Conservation (phyloP, 1,139 yeast genomes). For the Debaryomycetaceae sp. region DNA sequence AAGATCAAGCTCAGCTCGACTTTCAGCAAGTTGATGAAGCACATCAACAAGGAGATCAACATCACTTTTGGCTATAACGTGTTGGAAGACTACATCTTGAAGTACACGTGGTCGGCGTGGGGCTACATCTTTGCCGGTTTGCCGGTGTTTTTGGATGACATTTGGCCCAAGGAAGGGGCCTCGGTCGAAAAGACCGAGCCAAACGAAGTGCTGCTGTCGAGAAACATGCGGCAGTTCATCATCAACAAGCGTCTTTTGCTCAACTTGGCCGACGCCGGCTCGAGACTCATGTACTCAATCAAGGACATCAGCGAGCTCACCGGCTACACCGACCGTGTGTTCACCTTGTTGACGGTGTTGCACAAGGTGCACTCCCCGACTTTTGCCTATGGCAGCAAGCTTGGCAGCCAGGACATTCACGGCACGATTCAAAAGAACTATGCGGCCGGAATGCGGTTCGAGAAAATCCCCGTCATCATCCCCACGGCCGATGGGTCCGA, state of each 20-base stretch:
- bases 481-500: constrained; percentile 62
- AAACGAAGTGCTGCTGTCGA: neutral
- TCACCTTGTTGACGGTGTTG: constrained; percentile 65
- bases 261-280: constrained; percentile 92
- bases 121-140: constrained; percentile 88
- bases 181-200: constrained; percentile 8
- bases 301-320: constrained; percentile 90
- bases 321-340: constrained; percentile 86
- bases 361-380: constrained; percentile 78
- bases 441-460: constrained; percentile 70
- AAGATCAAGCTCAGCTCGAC: constrained; percentile 59
- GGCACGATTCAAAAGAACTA: constrained; percentile 83
- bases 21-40: constrained; percentile 49
- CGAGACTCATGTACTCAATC: constrained; percentile 92
- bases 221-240: constrained; percentile 79
- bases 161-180: constrained; percentile 25
- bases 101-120: constrained; percentile 92
- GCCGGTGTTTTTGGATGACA: constrained; percentile 60
- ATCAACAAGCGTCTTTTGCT: constrained; percentile 88
- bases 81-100: constrained; percentile 81
- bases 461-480: constrained; percentile 75
- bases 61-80: constrained; percentile 57
- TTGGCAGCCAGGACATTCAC: constrained; percentile 52
- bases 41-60: constrained; percentile 46
- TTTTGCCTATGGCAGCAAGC: constrained; percentile 58